phyloP scores from a whole-genome alignment of 1,139 yeast genomes.

The Geotrichum carabidarum region DNA sequence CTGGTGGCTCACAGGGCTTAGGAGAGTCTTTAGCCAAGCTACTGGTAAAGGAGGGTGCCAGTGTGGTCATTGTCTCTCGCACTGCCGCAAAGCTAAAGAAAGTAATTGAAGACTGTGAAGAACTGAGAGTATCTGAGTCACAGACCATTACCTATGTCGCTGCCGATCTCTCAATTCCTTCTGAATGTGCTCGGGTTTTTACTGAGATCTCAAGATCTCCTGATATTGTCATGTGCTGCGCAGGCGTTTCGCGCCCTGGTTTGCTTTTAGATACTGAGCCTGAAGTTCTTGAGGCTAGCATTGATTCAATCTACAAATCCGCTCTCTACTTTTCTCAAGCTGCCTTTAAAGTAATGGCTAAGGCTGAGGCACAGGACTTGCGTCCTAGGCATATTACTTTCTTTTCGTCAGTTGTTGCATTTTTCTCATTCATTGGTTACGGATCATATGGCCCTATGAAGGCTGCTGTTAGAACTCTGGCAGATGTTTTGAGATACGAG shows the following conservation, averaged over 20 bases:
- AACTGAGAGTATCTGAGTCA: slow-evolving; percentile 25
- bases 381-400: slow-evolving; percentile 56
- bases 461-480: slow-evolving; percentile 70
- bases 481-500: slow-evolving; percentile 79
- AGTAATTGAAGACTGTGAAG: slow-evolving; percentile 47
- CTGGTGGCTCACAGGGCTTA: slow-evolving; percentile 95
- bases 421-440: slow-evolving; percentile 88
- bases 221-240: slow-evolving; percentile 77
- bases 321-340: slow-evolving; percentile 67
- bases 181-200: slow-evolving; percentile 45
- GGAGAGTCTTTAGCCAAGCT: slow-evolving; percentile 74
- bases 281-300: slow-evolving; percentile 55
- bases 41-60: slow-evolving; percentile 53
- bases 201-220: slow-evolving; percentile 42
- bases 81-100: slow-evolving; percentile 52
- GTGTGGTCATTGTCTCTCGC: slow-evolving; percentile 71
- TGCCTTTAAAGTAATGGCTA: slow-evolving; percentile 44
- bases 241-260: slow-evolving; percentile 81
- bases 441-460: slow-evolving; percentile 86
- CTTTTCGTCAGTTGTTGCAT: slow-evolving; percentile 76
- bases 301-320: slow-evolving; percentile 66
- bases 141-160: slow-evolving; percentile 47
- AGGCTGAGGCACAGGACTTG: slow-evolving; percentile 21
- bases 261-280: slow-evolving; percentile 64
- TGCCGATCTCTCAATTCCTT: slow-evolving; percentile 63